Conservation (phyloP, 306 rosid species). For the Rubus parviflorus region DNA sequence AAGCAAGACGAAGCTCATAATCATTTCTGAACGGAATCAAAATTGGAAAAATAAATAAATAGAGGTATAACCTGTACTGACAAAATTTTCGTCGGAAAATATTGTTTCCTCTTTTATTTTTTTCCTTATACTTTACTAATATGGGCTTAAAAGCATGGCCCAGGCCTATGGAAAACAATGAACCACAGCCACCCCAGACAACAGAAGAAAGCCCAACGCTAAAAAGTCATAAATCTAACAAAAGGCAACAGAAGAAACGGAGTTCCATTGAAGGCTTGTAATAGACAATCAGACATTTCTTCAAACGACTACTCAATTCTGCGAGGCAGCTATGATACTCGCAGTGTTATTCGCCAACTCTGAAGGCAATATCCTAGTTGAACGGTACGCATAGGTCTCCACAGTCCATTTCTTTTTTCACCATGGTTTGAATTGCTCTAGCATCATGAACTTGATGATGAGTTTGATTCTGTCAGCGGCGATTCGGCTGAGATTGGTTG, state of each 20-base stretch:
- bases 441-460: not conserved
- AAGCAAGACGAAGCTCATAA: too few relatives aligned
- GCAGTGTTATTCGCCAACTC: slow-evolving; percentile 72
- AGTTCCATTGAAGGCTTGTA: too few relatives aligned
- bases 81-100: too few relatives aligned
- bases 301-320: not conserved
- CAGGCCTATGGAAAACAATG: too few relatives aligned
- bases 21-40: too few relatives aligned
- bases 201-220: too few relatives aligned
- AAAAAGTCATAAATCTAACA: not conserved
- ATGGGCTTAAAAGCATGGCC: too few relatives aligned
- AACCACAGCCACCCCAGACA: too few relatives aligned
- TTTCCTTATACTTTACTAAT: too few relatives aligned
- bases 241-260: not conserved
- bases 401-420: slow-evolving; percentile 1
- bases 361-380: slow-evolving; percentile 78
- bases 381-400: slow-evolving; percentile 53
- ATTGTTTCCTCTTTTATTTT: too few relatives aligned
- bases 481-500: not conserved
- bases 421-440: not conserved
- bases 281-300: not conserved
- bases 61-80: too few relatives aligned
- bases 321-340: slow-evolving; percentile 46
- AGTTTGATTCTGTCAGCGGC: not conserved
- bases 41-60: too few relatives aligned